Base-by-base conservation (phyloP, 2,329 filamentous ascomycete species). In the Aspergillus carbonarius region DNA sequence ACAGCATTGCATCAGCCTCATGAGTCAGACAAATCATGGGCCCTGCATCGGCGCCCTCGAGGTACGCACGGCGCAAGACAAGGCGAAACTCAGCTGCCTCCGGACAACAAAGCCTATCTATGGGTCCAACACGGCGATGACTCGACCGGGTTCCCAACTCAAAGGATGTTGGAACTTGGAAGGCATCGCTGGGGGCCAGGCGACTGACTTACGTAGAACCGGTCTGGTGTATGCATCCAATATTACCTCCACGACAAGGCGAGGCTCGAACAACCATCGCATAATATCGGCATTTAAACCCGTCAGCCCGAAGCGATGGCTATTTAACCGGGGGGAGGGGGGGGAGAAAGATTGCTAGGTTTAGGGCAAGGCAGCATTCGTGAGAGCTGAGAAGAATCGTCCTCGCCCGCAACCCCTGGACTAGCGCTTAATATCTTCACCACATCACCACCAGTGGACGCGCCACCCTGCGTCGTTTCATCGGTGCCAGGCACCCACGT, bases 1-100 rank as follows among this genome's bases (percentile, higher is more conserved):
- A 18, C 12, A 52, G 47, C 34, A 60, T 62, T 58, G 55, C 62
- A 63, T 63, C 62, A 64, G 61, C 56, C 57, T 62, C 63, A 63
- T 63, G 58, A 60, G 30, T 65, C 60, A 59, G 52, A 57, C 37
- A 47, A 18, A 35, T 58, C 34, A 57, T 55, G 42, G 48, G 48
- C 48, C 40, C 53, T 15, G 40, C 32, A n/a, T 25, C 25, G 12
- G 30, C 35, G 17, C 30, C 17, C 34, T 32, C 23, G 34, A 52
- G 35, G 52, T 23, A 40, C 39, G 51, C 47, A 39, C 20, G 35
- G 51, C 27, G 23, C 55, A 47, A 34, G 30, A 51, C 25, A 17
- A 58, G 47, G 42, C 40, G 53, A 55, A 48, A 49, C 54, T 47
- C 54, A 48, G 30, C 17, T 50, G 27, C 30, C 49, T 48, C 47